Evolutionary conservation across 1,284 basidiomycete genomes (phyloP), one percentile per base, ranked within the genome.

Genomic region (Trichosporon sp.): DNA sequence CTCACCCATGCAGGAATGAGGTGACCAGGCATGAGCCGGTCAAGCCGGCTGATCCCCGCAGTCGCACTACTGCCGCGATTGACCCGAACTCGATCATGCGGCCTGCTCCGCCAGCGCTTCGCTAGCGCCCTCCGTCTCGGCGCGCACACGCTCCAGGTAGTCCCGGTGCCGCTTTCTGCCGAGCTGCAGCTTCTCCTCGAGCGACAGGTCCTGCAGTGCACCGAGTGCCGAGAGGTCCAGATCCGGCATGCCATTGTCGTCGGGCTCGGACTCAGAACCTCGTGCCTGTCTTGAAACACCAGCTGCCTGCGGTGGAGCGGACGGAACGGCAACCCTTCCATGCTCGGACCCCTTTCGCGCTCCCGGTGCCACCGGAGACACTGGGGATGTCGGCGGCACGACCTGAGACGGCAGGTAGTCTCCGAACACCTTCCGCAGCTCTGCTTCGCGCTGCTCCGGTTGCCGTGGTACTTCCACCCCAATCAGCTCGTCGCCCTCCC

Each of bases 101-200:
- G 38, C 15, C 38, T 18, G 42, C 21, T 34, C 18, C 31, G 58
- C 60, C 51, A 56, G 21, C 51, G 23, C 29, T 15, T 32, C 56
- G 21, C 21, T 51, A n/a, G 38, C 27, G 27, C n/a, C 63, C 34
- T 42, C 38, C 47, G 62, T 23, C 64, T 69, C 71, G 1, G 32
- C 64, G 7, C 70, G 69, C 35, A 68, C 68, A 62, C 70, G 72
- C 60, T 70, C 74, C 23, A 81, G 66, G 73, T 79, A 81, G 60
- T 79, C 78, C 66, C 70, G 67, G 72, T 81, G 79, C 34, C 80
- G 70, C 44, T 69, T 70, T 63, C 74, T 75, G 11, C 80, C 80
- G 65, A 81, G 69, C 67, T 74, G 68, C 29, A 74, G 67, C 69
- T 74, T 72, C 63, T 81, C 76, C 67, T 77, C 77, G 38, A 78